These are phyloP conservation scores for Mortierella alpina DNA, from an alignment of 192 early-diverging fungal species.

Conservation along the genomic window DNA sequence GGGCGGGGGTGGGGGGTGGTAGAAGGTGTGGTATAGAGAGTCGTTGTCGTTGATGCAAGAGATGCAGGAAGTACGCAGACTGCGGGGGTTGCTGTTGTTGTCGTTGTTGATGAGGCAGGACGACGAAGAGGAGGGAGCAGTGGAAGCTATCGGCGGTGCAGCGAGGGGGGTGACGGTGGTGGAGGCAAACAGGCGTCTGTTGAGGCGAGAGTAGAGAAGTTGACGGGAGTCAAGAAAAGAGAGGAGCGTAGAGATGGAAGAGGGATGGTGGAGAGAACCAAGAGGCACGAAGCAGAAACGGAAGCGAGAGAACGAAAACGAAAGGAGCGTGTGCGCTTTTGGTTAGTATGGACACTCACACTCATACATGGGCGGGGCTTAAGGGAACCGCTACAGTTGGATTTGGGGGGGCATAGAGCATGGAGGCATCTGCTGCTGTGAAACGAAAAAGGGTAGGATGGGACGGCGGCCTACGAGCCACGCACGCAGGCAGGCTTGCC, in stretches of 20 bases:
- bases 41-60: not conserved
- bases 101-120: no score
- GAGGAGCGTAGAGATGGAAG: not conserved
- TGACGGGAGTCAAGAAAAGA: slow-evolving; percentile 1
- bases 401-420: not conserved
- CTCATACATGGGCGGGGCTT: not conserved
- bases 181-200: not conserved
- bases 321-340: not conserved
- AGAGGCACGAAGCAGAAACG: not conserved
- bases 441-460: not conserved
- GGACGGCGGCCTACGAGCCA: no score
- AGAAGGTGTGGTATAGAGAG: not conserved
- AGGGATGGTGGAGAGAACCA: not conserved
- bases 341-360: slow-evolving; percentile 13
- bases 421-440: not conserved
- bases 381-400: slow-evolving; percentile 2
- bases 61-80: not conserved
- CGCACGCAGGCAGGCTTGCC: no score
- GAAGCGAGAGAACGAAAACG: not conserved
- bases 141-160: no score
- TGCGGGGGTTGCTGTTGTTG: no score
- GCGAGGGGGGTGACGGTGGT: no score
- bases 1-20: not conserved
- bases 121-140: no score
- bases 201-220: not conserved